These are phyloP conservation scores for Fusarium continuum DNA, from an alignment of 2,329 filamentous ascomycete species.

Conservation along the genomic window DNA sequence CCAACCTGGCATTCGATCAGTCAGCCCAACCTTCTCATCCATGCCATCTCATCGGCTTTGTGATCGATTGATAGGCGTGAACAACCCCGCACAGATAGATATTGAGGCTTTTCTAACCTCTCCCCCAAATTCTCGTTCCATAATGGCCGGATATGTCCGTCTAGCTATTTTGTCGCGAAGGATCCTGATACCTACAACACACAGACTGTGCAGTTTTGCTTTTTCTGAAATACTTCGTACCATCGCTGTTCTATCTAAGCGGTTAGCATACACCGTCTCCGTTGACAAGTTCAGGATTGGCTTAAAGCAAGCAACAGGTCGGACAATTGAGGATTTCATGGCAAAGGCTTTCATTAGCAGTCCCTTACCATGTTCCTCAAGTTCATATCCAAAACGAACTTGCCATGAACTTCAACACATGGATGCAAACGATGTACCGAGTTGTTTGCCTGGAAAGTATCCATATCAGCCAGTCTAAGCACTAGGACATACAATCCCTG, in stretches of 20 bases:
- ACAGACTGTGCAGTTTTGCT: slow-evolving; percentile 25
- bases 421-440: slow-evolving; percentile 10
- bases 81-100: slow-evolving; percentile 12
- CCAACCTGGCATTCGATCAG: slow-evolving; percentile 12
- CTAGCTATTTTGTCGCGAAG: slow-evolving; percentile 5
- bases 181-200: slow-evolving; percentile 12
- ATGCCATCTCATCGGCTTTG: slow-evolving; percentile 3
- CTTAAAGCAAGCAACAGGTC: slow-evolving; percentile 18
- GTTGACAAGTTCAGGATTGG: slow-evolving; percentile 5
- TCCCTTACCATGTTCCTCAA: slow-evolving; percentile 9
- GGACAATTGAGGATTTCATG: slow-evolving; percentile 13
- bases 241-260: slow-evolving; percentile 23
- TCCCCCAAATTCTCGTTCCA: slow-evolving; percentile 10
- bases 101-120: slow-evolving; percentile 9
- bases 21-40: slow-evolving; percentile 23
- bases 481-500: slow-evolving; percentile 13
- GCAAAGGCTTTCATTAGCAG: slow-evolving; percentile 1
- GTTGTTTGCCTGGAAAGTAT: slow-evolving; percentile 1
- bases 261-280: slow-evolving; percentile 18
- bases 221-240: slow-evolving; percentile 36
- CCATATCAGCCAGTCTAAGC: slow-evolving; percentile 14
- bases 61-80: slow-evolving; percentile 19
- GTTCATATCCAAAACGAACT: neutral
- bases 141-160: slow-evolving; percentile 31
- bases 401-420: slow-evolving; percentile 11